Evolutionary conservation across 306 rosid species (phyloP).

Genomic region (Pyrus communis): DNA sequence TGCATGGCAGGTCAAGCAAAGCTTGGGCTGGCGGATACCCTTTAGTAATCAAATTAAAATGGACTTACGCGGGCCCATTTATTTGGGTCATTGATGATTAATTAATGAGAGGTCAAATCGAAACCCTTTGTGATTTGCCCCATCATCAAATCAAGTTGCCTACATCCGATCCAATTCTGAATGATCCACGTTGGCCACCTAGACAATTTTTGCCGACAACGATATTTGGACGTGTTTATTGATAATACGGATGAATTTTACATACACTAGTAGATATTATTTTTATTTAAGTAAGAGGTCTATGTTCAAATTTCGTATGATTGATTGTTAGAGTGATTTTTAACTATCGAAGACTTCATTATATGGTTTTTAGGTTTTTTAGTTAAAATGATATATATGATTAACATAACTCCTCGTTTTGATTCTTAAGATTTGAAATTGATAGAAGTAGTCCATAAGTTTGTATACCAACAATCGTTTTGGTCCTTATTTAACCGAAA

Average conservation of each 20-base stretch:
- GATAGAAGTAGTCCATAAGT: too few relatives aligned
- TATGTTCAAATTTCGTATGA: too few relatives aligned
- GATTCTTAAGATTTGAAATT: too few relatives aligned
- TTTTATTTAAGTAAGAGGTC: too few relatives aligned
- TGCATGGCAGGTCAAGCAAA: neutral
- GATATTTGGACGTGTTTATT: neutral
- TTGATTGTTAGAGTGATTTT: neutral
- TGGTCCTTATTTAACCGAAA: too few relatives aligned
- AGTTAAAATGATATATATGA: too few relatives aligned
- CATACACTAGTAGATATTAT: neutral
- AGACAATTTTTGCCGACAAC: neutral
- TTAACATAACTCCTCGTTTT: too few relatives aligned
- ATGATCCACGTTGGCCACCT: neutral
- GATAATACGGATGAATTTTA: too few relatives aligned
- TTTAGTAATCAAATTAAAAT: neutral
- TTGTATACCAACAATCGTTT: too few relatives aligned
- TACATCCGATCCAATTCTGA: neutral
- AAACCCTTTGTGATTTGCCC: neutral
- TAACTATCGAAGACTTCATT: too few relatives aligned
- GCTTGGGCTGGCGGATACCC: neutral
- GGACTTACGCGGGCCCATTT: neutral
- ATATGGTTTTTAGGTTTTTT: too few relatives aligned
- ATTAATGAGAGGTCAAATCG: neutral
- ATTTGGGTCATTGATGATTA: neutral
- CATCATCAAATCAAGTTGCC: neutral